Base-by-base conservation (phyloP, 805 yeast genomes). In the Ogataea corticis region DNA sequence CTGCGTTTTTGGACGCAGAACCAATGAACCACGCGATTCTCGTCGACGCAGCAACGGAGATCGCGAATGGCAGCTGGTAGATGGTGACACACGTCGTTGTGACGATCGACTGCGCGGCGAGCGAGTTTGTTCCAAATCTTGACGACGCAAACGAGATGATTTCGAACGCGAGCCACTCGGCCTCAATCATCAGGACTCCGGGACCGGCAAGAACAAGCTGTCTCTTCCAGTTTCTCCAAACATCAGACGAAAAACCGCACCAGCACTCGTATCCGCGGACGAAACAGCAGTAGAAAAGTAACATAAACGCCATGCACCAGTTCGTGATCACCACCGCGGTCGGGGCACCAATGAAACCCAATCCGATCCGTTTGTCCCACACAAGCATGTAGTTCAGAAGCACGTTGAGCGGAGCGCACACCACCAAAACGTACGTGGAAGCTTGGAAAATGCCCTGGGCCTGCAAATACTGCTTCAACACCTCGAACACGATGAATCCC, bases 311-410 rank as follows among this genome's bases (percentile, higher is more conserved):
- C 83, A 79, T 78, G 13, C 75, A 50, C 79, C 82, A 77, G 55
- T 77, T 77, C 50, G 78, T 78, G 38, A 77, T 74, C 10, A 77
- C 75, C 14, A 78, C 81, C 2, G 83, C 77, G n/a, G 77, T 61
- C 5, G 84, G 83, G 2, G 83, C 82, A 5, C 84, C 84, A 40
- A 73, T 57, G 56, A 77, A 79, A 0, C 84, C 84, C 47, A 79
- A 46, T 1, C 83, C 82, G 27, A 74, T 49, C 4, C 33, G 50
- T 28, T 58, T 41, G 52, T 75, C 67, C 59, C 75, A 65, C 10
- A 79, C 84, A 18, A 79, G 67, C 4, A 65, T 44, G 45, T 67
- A 62, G 51, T 77, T 79, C 71, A 78, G 68, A 3, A 73, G 33
- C 9, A 72, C 68, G 56, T 79, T 79, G 6, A 73, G 65, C 2